These are phyloP conservation scores for Clavaria fumosa DNA, from an alignment of 768 basidiomycete species.

Conservation along the genomic window DNA sequence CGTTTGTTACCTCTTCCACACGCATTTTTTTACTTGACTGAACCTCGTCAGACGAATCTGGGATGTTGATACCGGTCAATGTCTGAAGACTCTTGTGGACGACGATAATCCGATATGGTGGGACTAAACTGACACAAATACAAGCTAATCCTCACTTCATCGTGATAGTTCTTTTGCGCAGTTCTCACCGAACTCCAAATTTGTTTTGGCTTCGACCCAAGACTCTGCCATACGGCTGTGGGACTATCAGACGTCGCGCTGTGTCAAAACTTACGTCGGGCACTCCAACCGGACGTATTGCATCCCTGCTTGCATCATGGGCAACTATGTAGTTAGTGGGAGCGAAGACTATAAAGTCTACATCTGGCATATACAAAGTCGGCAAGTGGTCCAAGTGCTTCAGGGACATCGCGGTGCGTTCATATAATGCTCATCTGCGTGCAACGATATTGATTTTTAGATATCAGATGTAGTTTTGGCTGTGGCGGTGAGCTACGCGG, in stretches of 20 bases:
- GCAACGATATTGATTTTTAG: too few relatives aligned
- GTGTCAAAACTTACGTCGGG: slow-evolving; percentile 85
- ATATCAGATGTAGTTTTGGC: slow-evolving; percentile 57
- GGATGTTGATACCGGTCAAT: slow-evolving; percentile 96
- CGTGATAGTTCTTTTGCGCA: slow-evolving; percentile 58
- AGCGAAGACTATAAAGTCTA: slow-evolving; percentile 83
- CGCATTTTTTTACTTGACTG: slow-evolving; percentile 4
- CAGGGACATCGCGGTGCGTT: slow-evolving; percentile 67
- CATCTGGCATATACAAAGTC: slow-evolving; percentile 79
- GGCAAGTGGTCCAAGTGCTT: slow-evolving; percentile 57
- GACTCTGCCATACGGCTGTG: slow-evolving; percentile 91
- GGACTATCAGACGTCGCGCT: slow-evolving; percentile 83
- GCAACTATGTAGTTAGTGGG: slow-evolving; percentile 69
- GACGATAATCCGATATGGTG: slow-evolving; percentile 92
- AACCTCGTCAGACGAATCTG: slow-evolving; percentile 64
- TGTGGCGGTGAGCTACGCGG: slow-evolving; percentile 40
- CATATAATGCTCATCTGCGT: too few relatives aligned
- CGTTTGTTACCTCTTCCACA: slow-evolving; percentile 15
- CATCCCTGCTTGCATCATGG: slow-evolving; percentile 44
- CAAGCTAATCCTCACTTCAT: background rate
- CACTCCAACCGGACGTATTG: slow-evolving; percentile 81
- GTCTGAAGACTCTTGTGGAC: slow-evolving; percentile 91
- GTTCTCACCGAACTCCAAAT: slow-evolving; percentile 88
- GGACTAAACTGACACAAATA: background rate
- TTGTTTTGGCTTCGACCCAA: slow-evolving; percentile 81